phyloP scores from a whole-genome alignment of 2,329 filamentous ascomycete genomes.

The Trichoderma pleuroti region DNA sequence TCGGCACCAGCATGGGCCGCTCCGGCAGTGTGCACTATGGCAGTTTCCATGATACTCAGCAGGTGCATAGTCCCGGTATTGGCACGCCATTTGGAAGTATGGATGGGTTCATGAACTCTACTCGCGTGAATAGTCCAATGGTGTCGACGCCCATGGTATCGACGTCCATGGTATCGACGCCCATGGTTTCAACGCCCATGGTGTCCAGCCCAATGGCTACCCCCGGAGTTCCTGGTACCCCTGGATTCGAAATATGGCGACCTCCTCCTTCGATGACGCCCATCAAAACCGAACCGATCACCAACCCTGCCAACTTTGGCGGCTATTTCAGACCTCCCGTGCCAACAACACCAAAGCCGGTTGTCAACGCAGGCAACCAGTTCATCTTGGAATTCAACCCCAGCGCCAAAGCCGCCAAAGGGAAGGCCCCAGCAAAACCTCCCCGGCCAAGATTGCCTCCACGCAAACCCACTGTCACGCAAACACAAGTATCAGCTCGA shows the following conservation, averaged over 20 bases:
- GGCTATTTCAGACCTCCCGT: slow-evolving; percentile 39
- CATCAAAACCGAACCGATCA: slow-evolving; percentile 25
- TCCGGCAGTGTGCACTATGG: slow-evolving; percentile 31
- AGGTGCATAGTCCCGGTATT: slow-evolving; percentile 29
- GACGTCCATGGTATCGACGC: slow-evolving; percentile 26
- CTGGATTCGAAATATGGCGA: slow-evolving; percentile 39
- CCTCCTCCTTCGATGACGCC: slow-evolving; percentile 30
- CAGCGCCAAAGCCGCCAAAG: slow-evolving; percentile 30
- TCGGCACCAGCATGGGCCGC: slow-evolving; percentile 26
- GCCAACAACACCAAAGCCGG: slow-evolving; percentile 39
- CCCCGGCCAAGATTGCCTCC: slow-evolving; percentile 28
- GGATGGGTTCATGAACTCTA: slow-evolving; percentile 32
- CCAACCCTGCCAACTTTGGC: slow-evolving; percentile 23
- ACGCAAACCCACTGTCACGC: slow-evolving; percentile 18
- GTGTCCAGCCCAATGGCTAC: slow-evolving; percentile 22
- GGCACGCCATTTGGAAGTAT: slow-evolving; percentile 33
- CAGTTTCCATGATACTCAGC: slow-evolving; percentile 32
- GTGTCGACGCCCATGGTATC: slow-evolving; percentile 23
- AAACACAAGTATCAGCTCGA: slow-evolving; percentile 23
- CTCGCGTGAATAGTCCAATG: slow-evolving; percentile 29
- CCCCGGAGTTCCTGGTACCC: slow-evolving; percentile 32
- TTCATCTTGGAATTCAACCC: slow-evolving; percentile 38
- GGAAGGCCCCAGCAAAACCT: slow-evolving; percentile 35
- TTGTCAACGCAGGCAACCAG: slow-evolving; percentile 34
- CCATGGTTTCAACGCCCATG: slow-evolving; percentile 22